phyloP scores from a whole-genome alignment of 805 yeast genomes.

The Citeromyces matritensis region DNA sequence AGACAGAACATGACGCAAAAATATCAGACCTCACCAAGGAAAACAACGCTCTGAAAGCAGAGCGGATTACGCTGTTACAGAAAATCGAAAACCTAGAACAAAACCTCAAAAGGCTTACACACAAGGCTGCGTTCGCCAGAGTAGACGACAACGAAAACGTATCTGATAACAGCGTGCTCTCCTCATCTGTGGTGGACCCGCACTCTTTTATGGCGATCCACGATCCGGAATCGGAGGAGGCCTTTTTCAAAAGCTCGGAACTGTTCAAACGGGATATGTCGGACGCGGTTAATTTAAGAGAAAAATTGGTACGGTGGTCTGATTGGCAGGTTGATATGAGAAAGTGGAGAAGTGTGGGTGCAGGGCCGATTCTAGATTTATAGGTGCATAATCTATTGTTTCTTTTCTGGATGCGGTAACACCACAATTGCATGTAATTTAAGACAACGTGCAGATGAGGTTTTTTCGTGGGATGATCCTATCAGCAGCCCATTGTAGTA shows the following conservation, averaged over 20 bases:
- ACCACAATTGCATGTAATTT: too few species aligned
- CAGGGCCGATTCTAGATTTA: conserved; percentile 43
- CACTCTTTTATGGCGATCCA: conserved; percentile 6
- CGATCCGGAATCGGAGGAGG: conserved; percentile 4
- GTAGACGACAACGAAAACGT: conserved; percentile 16
- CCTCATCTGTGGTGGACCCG: too few species aligned
- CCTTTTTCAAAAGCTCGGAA: conserved; percentile 4
- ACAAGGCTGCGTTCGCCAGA: conserved; percentile 11
- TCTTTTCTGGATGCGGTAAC: too few species aligned
- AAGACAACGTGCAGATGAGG: too few species aligned
- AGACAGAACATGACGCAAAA: too few species aligned
- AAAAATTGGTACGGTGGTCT: conserved; percentile 56
- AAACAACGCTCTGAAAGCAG: background rate
- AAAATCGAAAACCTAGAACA: conserved; percentile 17
- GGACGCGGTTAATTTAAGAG: conserved; percentile 39
- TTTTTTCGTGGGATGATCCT: too few species aligned
- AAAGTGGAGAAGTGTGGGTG: conserved; percentile 58
- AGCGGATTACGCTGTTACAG: conserved; percentile 10
- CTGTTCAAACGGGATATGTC: conserved; percentile 14
- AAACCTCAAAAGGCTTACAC: conserved; percentile 6
- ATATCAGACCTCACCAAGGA: background rate
- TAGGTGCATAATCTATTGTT: conserved; percentile 6
- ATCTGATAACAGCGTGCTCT: conserved; percentile 6
- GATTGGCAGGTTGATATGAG: conserved; percentile 84
- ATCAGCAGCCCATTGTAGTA: too few species aligned